Evolutionary conservation across 208 protist species (phyloP), one percentile per base, ranked within the genome.

Genomic region (Vickermania spadyakhi): DNA sequence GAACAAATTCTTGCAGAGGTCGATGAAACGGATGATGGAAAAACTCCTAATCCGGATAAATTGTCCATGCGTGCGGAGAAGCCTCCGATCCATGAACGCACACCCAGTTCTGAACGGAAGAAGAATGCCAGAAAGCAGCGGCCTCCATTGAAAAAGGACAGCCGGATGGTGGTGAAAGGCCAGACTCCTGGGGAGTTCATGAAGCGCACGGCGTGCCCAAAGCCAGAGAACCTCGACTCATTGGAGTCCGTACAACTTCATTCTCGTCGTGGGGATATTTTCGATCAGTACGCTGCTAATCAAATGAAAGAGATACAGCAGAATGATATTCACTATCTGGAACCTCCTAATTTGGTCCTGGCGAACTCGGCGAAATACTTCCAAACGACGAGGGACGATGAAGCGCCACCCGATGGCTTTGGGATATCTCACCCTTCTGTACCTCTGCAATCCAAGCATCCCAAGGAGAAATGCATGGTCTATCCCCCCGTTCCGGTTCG

Each of bases 131-230:
- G 3, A n/a, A 60, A 50, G 26, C 5, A 22, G 22, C 30, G 56
- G 27, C 25, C 7, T n/a, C 5, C 28, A 3, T 52, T 51, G 3
- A 31, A 51, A 14, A 58, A 51, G 23, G 26, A 52, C 52, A 65
- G 49, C 18, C 36, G 36, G 36, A 45, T 45, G 36, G 36, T 45
- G 25, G 52, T 52, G n/a, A 56, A 65, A 31, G 60, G 60, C 27
- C 22, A 5, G 30, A 65, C 60, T 3, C 60, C 60, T 21, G 28
- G 26, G 11, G 52, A 65, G 7, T 65, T 65, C 45, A 28, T 65
- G 30, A 28, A 41, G 4, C 49, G 50, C 27, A 58, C 60, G 21
- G 11, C 51, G 30, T 11, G 7, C 25, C 51, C 21, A 11, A 55
- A 55, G 21, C 25, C 25, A 23, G 36, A 45, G 36, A 18, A 7